Percentiles rank a stretch among this genome's conserved stretches.
Conservation (phyloP, 495 filamentous ascomycete genomes). For the Cryomyces minteri region DNA sequence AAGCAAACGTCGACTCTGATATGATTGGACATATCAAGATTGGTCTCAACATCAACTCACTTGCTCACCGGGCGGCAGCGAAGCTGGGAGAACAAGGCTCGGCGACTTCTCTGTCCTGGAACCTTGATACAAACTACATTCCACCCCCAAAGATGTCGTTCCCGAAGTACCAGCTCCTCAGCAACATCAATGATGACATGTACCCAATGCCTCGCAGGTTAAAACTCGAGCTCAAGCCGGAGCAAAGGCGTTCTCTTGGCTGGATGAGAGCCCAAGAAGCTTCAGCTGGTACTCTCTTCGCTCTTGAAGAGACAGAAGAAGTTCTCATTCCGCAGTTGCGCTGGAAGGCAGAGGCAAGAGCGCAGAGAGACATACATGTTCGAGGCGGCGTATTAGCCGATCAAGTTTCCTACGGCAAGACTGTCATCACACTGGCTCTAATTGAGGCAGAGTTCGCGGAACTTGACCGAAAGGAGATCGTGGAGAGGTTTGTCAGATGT, state of each 20-base stretch:
- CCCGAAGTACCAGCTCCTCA: constrained; percentile 21
- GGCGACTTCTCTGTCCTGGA: constrained; percentile 23
- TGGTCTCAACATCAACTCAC: constrained; percentile 32
- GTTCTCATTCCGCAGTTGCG: constrained; percentile 34
- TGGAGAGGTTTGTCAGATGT: constrained; percentile 2
- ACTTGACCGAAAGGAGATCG: neutral
- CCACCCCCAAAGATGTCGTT: constrained; percentile 13
- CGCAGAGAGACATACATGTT: constrained; percentile 23
- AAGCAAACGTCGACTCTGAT: constrained; percentile 17
- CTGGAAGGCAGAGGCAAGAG: constrained; percentile 43
- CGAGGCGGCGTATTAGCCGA: constrained; percentile 61
- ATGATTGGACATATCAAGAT: constrained; percentile 23
- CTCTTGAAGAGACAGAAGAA: constrained; percentile 53
- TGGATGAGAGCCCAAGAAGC: constrained; percentile 54
- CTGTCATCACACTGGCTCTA: constrained; percentile 48
- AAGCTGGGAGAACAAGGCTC: constrained; percentile 12
- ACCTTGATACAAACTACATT: constrained; percentile 28
- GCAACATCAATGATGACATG: constrained; percentile 25
- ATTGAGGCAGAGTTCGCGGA: constrained; percentile 28
- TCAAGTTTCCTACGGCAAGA: constrained; percentile 71
- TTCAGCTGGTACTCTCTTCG: constrained; percentile 26
- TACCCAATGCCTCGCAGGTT: constrained; percentile 25
- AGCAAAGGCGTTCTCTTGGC: constrained; percentile 37
- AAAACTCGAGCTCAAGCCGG: constrained; percentile 22
- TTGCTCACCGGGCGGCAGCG: constrained; percentile 35